Evolutionary conservation across 202 grass and related monocot genomes (phyloP), one percentile per base, ranked within the genome.

Genomic region (Eragrostis tef): DNA sequence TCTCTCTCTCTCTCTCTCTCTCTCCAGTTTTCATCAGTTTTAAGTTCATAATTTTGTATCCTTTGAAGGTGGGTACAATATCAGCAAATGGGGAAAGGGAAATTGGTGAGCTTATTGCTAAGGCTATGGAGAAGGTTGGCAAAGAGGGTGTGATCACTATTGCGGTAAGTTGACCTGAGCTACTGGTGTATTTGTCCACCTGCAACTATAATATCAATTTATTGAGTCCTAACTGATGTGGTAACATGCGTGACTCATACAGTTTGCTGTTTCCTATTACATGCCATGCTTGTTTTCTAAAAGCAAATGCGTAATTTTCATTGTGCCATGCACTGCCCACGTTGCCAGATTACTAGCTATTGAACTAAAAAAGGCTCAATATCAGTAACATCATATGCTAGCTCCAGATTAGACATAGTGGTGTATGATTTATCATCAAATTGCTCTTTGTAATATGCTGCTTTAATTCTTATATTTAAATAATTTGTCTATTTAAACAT

Each of bases 51-150:
- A 25, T 60, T 74, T 70, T 76, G 12, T 34, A 16, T 81, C 13
- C 46, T 56, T 70, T 31, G 75, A 89, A 96, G 96, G 93, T 99
- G 67, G 96, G 96, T 17, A 96, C 93, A 41, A 99, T 99, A 95
- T 99, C 96, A 24, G 81, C 96, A 64, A 99, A 99, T 62, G 96
- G 96, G 27, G 93, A 99, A 78, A 93, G 96, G 72, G 96, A 99
- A 87, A 99, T 99, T 67, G 96, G 96, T 45, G 92, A 99, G 56
- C 83, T 99, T 45, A 99, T 99, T 81, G 93, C 96, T 41, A 99
- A 99, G 80, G 96, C 96, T 80, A 99, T 99, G 96, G 96, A 95
- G 89, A 99, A 95, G 90, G 96, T 99, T 78, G 96, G 95, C 41
- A 98, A 95, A 83, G 95, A 98, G 81, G 95, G 95, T 61, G 95